phyloP scores from a whole-genome alignment of 2,329 filamentous ascomycete species.

The Ophiostoma australiae region DNA sequence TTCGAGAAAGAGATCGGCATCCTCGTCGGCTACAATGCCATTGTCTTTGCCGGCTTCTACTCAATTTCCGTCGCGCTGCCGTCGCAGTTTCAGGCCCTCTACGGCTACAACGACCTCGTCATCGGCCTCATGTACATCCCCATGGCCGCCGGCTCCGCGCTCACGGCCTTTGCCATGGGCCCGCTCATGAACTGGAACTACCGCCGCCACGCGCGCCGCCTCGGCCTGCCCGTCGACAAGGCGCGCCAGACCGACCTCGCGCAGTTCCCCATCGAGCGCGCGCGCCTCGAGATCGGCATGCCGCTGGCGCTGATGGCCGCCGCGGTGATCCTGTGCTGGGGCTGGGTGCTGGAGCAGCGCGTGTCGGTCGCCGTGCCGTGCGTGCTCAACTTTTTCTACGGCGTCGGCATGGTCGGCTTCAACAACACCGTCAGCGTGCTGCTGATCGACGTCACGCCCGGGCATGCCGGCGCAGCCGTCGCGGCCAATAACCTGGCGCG shows the following conservation, averaged over 20 bases:
- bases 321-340: constrained; percentile 46
- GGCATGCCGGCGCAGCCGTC: constrained; percentile 48
- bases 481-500: constrained; percentile 54
- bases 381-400: constrained; percentile 44
- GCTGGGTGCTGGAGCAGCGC: constrained; percentile 46
- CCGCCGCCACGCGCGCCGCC: constrained; percentile 51
- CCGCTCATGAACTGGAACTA: constrained; percentile 63
- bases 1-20: constrained; percentile 71
- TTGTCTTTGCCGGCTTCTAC: constrained; percentile 50
- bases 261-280: constrained; percentile 47
- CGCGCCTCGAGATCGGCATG: constrained; percentile 45
- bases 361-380: constrained; percentile 44
- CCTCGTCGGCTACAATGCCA: constrained; percentile 41
- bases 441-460: constrained; percentile 53
- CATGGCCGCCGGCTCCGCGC: constrained; percentile 46
- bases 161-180: constrained; percentile 46
- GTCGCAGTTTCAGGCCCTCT: constrained; percentile 40
- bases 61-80: constrained; percentile 45
- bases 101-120: constrained; percentile 53
- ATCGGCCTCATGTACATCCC: constrained; percentile 53
- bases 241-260: constrained; percentile 48
- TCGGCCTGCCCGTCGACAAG: constrained; percentile 50
- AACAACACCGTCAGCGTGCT: constrained; percentile 51
- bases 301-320: constrained; percentile 49
- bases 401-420: constrained; percentile 48